phyloP scores from a whole-genome alignment of 495 filamentous ascomycete species.

The Penicillium goetzii region DNA sequence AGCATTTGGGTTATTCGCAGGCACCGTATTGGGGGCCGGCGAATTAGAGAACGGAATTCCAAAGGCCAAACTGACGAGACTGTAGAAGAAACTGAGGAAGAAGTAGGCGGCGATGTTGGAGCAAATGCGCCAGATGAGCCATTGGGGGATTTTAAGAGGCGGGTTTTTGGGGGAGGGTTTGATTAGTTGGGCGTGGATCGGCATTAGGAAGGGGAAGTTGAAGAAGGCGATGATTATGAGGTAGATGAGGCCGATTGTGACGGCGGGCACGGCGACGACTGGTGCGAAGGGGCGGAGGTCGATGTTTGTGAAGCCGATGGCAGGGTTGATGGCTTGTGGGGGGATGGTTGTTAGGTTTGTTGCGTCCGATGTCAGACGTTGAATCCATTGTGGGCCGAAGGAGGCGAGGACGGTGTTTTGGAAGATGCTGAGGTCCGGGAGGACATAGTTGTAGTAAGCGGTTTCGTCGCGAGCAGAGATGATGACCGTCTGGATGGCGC shows the following conservation, averaged over 20 bases:
- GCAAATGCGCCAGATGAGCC: slow-evolving; percentile 62
- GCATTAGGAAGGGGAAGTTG: slow-evolving; percentile 70
- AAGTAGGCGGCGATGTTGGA: slow-evolving; percentile 67
- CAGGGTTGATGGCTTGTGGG: slow-evolving; percentile 66
- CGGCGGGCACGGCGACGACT: slow-evolving; percentile 58
- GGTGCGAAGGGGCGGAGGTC: slow-evolving; percentile 68
- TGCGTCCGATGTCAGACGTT: slow-evolving; percentile 36
- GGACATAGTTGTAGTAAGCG: slow-evolving; percentile 56
- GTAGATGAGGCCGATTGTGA: slow-evolving; percentile 71
- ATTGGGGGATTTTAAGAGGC: slow-evolving; percentile 61
- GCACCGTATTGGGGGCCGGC: slow-evolving; percentile 46
- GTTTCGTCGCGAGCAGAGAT: slow-evolving; percentile 62
- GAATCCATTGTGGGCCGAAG: slow-evolving; percentile 60
- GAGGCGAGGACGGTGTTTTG: slow-evolving; percentile 45
- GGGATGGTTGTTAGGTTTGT: slow-evolving; percentile 37
- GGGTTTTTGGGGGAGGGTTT: slow-evolving; percentile 52
- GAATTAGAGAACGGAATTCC: slow-evolving; percentile 62
- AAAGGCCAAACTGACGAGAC: slow-evolving; percentile 66
- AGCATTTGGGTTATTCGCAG: slow-evolving; percentile 55
- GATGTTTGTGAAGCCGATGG: slow-evolving; percentile 61
- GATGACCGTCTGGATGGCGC: slow-evolving; percentile 62
- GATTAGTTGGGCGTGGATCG: slow-evolving; percentile 64
- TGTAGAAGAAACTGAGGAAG: slow-evolving; percentile 69
- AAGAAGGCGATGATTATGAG: slow-evolving; percentile 76
- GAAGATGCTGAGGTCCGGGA: slow-evolving; percentile 52